These are phyloP conservation scores for Leishmania tropica DNA, from an alignment of 208 protist genomes.

Conservation along the genomic window DNA sequence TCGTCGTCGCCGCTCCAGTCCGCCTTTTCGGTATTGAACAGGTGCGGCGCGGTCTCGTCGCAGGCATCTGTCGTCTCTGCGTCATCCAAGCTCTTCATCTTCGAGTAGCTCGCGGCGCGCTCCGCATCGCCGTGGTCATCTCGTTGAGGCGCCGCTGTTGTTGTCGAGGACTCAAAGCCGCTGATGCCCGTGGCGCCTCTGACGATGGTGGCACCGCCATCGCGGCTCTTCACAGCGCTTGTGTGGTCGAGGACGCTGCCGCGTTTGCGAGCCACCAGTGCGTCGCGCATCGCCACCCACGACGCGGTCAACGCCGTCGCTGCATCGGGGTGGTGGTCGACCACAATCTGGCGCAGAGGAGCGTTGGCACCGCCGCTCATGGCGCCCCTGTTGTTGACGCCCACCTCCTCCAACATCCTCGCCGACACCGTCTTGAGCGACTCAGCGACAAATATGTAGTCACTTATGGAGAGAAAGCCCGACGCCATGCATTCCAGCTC, in stretches of 20 bases:
- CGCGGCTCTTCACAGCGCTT: neutral
- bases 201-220: neutral
- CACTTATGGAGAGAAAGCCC: constrained; percentile 31
- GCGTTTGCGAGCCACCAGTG: neutral
- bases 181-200: neutral
- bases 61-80: neutral
- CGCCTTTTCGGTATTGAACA: neutral
- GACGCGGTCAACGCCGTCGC: neutral
- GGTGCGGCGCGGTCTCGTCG: neutral
- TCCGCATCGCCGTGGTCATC: neutral
- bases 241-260: neutral
- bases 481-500: constrained; percentile 45
- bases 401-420: constrained; percentile 6
- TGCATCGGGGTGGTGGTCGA: neutral
- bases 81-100: neutral
- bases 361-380: neutral
- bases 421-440: constrained; percentile 10
- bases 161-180: neutral
- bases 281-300: constrained; percentile 23
- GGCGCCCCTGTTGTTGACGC: neutral
- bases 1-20: neutral
- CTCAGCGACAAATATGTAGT: constrained; percentile 30
- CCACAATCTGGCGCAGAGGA: neutral
- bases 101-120: neutral
- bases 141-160: neutral